Conservation (phyloP, 139 green algal species). For the Spirogloea muscicola region DNA sequence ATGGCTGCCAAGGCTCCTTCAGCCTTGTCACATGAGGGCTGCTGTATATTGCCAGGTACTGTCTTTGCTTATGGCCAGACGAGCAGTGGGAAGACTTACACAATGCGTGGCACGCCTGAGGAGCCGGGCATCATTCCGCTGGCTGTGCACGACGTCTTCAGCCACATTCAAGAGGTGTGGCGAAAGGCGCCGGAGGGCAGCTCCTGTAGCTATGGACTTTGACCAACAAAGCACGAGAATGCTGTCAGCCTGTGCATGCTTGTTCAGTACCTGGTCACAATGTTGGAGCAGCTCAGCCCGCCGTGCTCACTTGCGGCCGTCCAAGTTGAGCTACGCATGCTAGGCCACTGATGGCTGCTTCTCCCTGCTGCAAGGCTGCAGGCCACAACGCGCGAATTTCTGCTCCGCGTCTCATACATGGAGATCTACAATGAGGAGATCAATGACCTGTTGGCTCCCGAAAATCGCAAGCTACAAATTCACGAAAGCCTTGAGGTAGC, state of each 20-base stretch:
- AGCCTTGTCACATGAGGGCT: too few species aligned
- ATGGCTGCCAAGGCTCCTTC: too few species aligned
- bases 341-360: too few species aligned
- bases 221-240: too few species aligned
- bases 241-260: not conserved
- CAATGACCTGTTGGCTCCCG: slow-evolving; percentile 48
- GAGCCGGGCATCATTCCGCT: slow-evolving; percentile 79
- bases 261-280: too few species aligned
- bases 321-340: too few species aligned
- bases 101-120: slow-evolving; percentile 53
- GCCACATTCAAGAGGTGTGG: slow-evolving; percentile 30
- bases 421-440: slow-evolving; percentile 57
- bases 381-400: slow-evolving; percentile 39
- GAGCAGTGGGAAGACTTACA: slow-evolving; percentile 45
- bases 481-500: slow-evolving; percentile 53
- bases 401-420: slow-evolving; percentile 49
- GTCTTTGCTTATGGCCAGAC: slow-evolving; percentile 47
- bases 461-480: slow-evolving; percentile 40
- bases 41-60: too few species aligned
- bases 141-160: slow-evolving; percentile 77
- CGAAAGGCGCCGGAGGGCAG: too few species aligned
- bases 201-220: too few species aligned
- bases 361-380: too few species aligned
- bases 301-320: too few species aligned
- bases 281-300: too few species aligned